These are phyloP conservation scores for Avena atlantica DNA, from an alignment of 176 grass and related monocot genomes.

Conservation along the genomic window DNA sequence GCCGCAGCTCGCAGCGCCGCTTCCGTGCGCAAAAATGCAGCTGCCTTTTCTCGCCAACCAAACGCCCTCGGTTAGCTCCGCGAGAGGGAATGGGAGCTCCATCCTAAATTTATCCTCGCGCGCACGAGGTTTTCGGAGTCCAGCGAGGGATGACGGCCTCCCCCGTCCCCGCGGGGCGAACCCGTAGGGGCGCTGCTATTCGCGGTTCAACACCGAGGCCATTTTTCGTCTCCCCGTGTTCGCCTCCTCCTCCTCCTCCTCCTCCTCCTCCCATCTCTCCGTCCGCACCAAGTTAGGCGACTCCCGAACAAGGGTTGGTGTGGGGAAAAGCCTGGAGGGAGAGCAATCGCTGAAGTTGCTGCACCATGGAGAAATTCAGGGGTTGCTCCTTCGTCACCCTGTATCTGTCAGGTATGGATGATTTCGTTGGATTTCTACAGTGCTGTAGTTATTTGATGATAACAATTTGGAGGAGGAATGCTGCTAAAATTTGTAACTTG, in stretches of 20 bases:
- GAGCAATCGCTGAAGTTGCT: not conserved
- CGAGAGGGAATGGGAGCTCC: not conserved
- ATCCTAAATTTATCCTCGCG: conserved; percentile 34
- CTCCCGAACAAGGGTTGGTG: not conserved
- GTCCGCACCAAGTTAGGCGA: not conserved
- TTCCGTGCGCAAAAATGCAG: not conserved
- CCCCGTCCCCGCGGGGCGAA: not conserved
- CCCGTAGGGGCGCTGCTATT: conserved; percentile 22
- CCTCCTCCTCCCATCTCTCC: not conserved
- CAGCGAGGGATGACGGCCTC: conserved; percentile 38
- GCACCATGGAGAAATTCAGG: conserved; percentile 34
- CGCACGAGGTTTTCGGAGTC: not conserved
- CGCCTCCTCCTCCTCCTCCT: too few relatives aligned
- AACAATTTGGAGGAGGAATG: not conserved
- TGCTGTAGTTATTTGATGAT: not conserved
- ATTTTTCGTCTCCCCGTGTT: not conserved
- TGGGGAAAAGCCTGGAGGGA: not conserved
- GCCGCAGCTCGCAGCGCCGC: not conserved
- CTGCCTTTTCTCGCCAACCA: not conserved
- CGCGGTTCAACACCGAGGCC: not conserved
- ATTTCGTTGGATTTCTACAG: not conserved
- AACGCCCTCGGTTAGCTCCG: not conserved
- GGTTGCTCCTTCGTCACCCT: conserved; percentile 17
- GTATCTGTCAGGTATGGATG: conserved; percentile 31
- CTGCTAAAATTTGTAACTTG: not conserved